Conservation (phyloP, 768 basidiomycete genomes). For the Glaciozyma antarctica region DNA sequence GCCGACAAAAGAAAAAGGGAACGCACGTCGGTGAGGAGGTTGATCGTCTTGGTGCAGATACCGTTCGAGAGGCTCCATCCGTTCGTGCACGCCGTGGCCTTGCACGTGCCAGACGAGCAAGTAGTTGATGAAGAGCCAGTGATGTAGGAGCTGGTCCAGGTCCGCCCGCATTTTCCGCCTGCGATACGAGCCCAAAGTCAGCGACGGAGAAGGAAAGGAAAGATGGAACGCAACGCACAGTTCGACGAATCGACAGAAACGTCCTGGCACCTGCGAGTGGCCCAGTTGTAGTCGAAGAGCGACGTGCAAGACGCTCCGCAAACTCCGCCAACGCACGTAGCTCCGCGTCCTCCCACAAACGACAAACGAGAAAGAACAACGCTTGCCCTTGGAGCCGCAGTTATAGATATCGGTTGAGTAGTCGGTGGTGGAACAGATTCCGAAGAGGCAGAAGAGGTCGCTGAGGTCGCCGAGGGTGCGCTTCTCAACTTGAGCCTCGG, state of each 20-base stretch:
- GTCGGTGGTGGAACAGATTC: conserved; percentile 4
- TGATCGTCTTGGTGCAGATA: conserved; percentile 17
- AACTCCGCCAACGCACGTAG: conserved; percentile 10
- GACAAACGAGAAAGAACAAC: neutral
- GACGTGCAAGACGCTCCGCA: neutral
- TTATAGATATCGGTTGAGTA: conserved; percentile 22
- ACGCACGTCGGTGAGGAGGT: conserved; percentile 21
- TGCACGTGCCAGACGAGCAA: conserved; percentile 16
- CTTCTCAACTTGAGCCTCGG: too few relatives aligned
- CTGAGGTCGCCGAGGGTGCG: too few relatives aligned
- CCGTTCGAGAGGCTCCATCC: conserved; percentile 23
- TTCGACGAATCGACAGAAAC: conserved; percentile 11
- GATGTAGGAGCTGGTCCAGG: conserved; percentile 5
- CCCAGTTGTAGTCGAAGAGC: conserved; percentile 22
- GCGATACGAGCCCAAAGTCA: neutral
- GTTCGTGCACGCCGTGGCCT: conserved; percentile 1
- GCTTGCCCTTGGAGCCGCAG: conserved; percentile 6
- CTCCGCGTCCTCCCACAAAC: conserved; percentile 16
- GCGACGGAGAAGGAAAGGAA: neutral
- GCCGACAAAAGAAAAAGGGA: too few relatives aligned
- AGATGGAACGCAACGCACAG: too few relatives aligned
- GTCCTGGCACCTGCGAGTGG: conserved; percentile 9
- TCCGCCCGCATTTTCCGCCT: conserved; percentile 25
- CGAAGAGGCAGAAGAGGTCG: neutral
- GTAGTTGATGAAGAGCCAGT: neutral